Evolutionary conservation across 1,284 basidiomycete species (phyloP), one percentile per base, ranked within the genome.

Genomic region (Ustilago esculenta): DNA sequence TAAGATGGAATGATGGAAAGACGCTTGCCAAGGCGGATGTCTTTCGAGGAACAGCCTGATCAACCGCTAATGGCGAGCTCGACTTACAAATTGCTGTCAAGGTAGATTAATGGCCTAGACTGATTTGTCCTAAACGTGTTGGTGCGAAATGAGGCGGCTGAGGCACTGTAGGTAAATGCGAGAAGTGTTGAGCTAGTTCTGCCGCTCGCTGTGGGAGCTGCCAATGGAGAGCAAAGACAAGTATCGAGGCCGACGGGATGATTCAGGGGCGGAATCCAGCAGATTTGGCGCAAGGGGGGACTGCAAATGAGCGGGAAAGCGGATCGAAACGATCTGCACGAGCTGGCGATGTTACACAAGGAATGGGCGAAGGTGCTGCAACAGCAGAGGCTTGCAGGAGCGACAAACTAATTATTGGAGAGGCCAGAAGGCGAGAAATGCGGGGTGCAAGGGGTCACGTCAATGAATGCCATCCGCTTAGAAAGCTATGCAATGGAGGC

Each of bases 361-460:
- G 39, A 35, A 35, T 20, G 35, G 35, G 44, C 25, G 21, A 32
- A 34, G 50, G 25, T 50, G 61, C 50, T 63, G 32, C 61, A 46
- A 57, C 45, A 41, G 36, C 46, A 37, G 46, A 40, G 50, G 50
- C 61, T 45, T 65, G 61, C 54, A 65, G 45, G 45, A 42, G 50
- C n/a, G 33, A 35, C 46, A 32, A 44, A 46, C 29, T 45, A 35
- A 52, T 23, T 14, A 37, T 30, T 44, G 39, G 32, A 36, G 36
- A 25, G 40, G 21, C 9, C 37, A n/a, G 27, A 50, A 45, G 61
- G 36, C 41, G 50, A 52, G 54, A 58, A 65, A 65, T 58, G 61
- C 55, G 50, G 54, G 55, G 61, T 58, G 61, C 61, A 65, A 65
- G 61, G 61, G 50, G 61, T 65, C 54, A 65, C 36, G 61, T 65